These are phyloP conservation scores for Trifolium subterraneum DNA, from an alignment of 306 rosid genomes.

Conservation along the genomic window DNA sequence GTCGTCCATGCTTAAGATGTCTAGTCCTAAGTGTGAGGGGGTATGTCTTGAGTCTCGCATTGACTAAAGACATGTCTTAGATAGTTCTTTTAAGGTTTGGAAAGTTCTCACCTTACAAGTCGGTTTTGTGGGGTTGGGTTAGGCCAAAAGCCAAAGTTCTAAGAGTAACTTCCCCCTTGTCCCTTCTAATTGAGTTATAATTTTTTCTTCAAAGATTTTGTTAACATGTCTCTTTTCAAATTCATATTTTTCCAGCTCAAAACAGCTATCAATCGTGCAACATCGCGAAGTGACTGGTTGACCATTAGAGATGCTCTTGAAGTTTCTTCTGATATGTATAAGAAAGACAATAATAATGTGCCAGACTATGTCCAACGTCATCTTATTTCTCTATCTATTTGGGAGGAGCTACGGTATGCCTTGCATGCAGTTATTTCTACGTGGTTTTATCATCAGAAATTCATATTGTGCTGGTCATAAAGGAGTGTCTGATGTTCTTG, in stretches of 20 bases:
- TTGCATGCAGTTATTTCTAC: slow-evolving; percentile 35
- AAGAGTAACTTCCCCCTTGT: not conserved
- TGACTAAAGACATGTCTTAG: not conserved
- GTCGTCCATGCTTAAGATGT: slow-evolving; percentile 2
- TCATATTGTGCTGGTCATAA: not conserved
- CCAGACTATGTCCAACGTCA: slow-evolving; percentile 89
- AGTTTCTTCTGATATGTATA: slow-evolving; percentile 93
- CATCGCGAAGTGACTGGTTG: slow-evolving; percentile 76
- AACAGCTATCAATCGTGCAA: slow-evolving; percentile 93
- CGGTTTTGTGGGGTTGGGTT: slow-evolving; percentile 1
- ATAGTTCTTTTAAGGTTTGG: not conserved
- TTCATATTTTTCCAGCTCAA: slow-evolving; percentile 73
- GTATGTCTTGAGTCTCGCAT: not conserved
- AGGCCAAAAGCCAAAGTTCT: not conserved
- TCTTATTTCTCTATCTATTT: slow-evolving; percentile 90
- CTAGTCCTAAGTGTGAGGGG: not conserved
- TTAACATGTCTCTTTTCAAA: slow-evolving; percentile 3
- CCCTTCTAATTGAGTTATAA: slow-evolving; percentile 17
- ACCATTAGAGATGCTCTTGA: slow-evolving; percentile 98
- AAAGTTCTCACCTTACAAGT: not conserved
- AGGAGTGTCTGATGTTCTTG: slow-evolving; percentile 31
- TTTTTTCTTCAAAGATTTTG: slow-evolving; percentile 8
- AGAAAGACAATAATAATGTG: slow-evolving; percentile 88
- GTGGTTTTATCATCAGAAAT: slow-evolving; percentile 20
- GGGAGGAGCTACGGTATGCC: slow-evolving; percentile 94